phyloP scores from a whole-genome alignment of 2,329 filamentous ascomycete species.

The Talaromyces funiculosus region DNA sequence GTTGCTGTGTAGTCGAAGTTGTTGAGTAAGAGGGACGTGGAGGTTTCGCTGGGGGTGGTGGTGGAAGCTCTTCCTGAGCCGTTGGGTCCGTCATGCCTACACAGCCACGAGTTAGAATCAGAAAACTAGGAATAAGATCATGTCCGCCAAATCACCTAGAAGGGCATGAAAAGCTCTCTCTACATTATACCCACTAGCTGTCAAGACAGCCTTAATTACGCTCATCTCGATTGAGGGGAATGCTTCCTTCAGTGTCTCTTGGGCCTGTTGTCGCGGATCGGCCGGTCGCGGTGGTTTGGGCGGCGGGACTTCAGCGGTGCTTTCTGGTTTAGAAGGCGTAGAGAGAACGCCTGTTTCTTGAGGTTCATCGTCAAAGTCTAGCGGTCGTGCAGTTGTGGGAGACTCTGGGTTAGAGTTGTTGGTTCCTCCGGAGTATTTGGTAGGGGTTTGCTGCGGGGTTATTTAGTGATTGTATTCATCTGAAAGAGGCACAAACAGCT shows the following conservation, averaged over 20 bases:
- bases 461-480: background rate
- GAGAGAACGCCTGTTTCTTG: slow-evolving; percentile 37
- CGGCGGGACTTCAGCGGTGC: slow-evolving; percentile 46
- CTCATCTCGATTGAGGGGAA: slow-evolving; percentile 76
- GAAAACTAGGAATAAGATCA: background rate
- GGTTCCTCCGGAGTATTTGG: slow-evolving; percentile 27
- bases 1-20: slow-evolving; percentile 59
- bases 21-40: slow-evolving; percentile 60
- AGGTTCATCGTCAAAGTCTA: slow-evolving; percentile 55
- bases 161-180: slow-evolving; percentile 95
- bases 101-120: background rate
- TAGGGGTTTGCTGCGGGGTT: slow-evolving; percentile 28
- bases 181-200: slow-evolving; percentile 77
- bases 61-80: slow-evolving; percentile 61
- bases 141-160: slow-evolving; percentile 54
- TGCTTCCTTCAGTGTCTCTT: slow-evolving; percentile 84
- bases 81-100: slow-evolving; percentile 75
- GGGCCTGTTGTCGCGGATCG: slow-evolving; percentile 76
- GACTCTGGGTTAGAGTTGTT: slow-evolving; percentile 43
- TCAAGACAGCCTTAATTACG: slow-evolving; percentile 81
- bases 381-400: slow-evolving; percentile 51
- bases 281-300: slow-evolving; percentile 80
- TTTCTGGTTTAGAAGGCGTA: slow-evolving; percentile 15
- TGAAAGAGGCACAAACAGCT: background rate
- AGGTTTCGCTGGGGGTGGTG: slow-evolving; percentile 70